A percentile compares a stretch with the other conserved stretches of the same genome.
phyloP scores from a whole-genome alignment of 768 basidiomycete species.

The Pulveroboletus frians region DNA sequence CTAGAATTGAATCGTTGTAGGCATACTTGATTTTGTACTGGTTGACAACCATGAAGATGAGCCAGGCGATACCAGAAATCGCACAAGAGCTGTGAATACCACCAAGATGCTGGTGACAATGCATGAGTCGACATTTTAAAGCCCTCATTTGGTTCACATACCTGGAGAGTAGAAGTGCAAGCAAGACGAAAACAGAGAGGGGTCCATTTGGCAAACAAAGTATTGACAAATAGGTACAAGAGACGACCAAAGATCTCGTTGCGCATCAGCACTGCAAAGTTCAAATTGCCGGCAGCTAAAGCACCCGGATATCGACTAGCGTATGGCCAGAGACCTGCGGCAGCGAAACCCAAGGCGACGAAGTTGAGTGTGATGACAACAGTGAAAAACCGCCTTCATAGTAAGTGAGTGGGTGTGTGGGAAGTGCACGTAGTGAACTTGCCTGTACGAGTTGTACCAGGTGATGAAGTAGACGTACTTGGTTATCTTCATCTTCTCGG shows the following conservation, averaged over 20 bases:
- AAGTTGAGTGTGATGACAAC: slow-evolving; percentile 57
- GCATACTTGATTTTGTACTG: slow-evolving; percentile 46
- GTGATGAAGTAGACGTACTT: slow-evolving; percentile 57
- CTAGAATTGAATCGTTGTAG: slow-evolving; percentile 53
- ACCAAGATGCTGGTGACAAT: slow-evolving; percentile 55
- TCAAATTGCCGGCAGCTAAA: slow-evolving; percentile 69
- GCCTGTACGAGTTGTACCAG: slow-evolving; percentile 83
- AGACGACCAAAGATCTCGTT: slow-evolving; percentile 82
- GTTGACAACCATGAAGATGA: slow-evolving; percentile 56
- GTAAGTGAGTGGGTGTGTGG: slow-evolving; percentile 3
- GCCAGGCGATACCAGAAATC: slow-evolving; percentile 63
- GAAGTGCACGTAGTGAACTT: slow-evolving; percentile 7
- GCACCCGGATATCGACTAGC: slow-evolving; percentile 59
- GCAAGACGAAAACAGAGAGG: slow-evolving; percentile 67
- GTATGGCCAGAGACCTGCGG: slow-evolving; percentile 62
- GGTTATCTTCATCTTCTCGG: slow-evolving; percentile 52
- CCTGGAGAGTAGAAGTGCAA: slow-evolving; percentile 70
- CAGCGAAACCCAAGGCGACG: slow-evolving; percentile 54
- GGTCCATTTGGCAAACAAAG: slow-evolving; percentile 77
- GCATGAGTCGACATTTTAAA: slow-evolving; percentile 4
- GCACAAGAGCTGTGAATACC: slow-evolving; percentile 79
- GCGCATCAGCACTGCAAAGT: slow-evolving; percentile 66
- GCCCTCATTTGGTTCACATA: slow-evolving; percentile 15
- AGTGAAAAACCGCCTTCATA: slow-evolving; percentile 65
- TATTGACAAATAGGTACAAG: slow-evolving; percentile 67